Evolutionary conservation across 1,139 yeast species (phyloP), one percentile per base, ranked within the genome.

Genomic region (Protomyces pachydermus): DNA sequence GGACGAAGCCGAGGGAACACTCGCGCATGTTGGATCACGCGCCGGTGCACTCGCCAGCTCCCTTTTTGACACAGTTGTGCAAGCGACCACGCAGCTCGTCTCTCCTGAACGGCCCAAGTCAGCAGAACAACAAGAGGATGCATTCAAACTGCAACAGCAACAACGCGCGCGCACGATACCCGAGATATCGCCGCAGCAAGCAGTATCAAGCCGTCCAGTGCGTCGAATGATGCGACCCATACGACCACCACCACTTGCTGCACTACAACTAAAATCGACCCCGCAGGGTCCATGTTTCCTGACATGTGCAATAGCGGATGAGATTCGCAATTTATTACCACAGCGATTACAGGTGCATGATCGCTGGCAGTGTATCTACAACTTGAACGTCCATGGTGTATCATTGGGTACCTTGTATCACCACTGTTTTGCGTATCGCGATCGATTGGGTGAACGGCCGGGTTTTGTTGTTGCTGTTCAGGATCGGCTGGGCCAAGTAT

Each of bases 301-400:
- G 67, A 80, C 80, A 20, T 69, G 72, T 0, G 87, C 83, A 56
- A 76, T 91, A 70, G 93, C 95, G 0, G 86, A 82, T 66, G 91
- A 89, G 67, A 80, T 93, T 48, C 79, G 97, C 56, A 78, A 79
- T 52, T 79, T 90, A 64, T 73, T 91, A 65, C 97, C 98, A 0
- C 81, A 88, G 3, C 78, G 97, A 58, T 78, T 88, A 16, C 62
- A 58, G 52, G 45, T 52, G 23, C 62, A 52, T 38, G 62, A 58
- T 20, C 28, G 52, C 52, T 95, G 98, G 99, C 76, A 81, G 14
- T 75, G 93, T 63, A 76, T 86, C 1, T 95, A 91, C 73, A 86
- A 95, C 28, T 75, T 90, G 68, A 97, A 91, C 69, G 97, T 90
- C 73, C 90, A 91, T 74, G 99, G 99, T 0, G 86, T 95, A 0